These are phyloP conservation scores for Rhipidocladum racemiflorum DNA, from an alignment of 176 grass and related monocot genomes.

Conservation along the genomic window DNA sequence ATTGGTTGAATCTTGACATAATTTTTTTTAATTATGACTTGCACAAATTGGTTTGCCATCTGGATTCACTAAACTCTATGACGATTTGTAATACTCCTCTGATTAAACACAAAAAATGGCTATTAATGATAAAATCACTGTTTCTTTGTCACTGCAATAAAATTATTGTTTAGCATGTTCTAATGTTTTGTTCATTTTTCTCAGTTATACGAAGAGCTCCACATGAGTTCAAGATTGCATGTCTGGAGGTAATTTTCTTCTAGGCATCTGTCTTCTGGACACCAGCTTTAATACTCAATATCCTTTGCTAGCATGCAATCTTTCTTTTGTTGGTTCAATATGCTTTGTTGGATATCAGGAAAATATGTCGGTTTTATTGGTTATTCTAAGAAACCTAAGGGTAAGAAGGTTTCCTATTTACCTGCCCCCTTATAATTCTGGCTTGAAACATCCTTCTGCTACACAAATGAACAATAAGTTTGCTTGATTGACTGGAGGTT, in stretches of 20 bases:
- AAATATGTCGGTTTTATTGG: background rate
- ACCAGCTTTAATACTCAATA: background rate
- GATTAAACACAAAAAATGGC: background rate
- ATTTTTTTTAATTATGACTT: background rate
- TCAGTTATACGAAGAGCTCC: constrained; percentile 93
- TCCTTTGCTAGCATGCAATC: background rate
- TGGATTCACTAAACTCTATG: background rate
- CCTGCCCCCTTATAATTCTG: background rate
- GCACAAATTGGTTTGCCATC: background rate
- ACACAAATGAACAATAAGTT: constrained; percentile 10
- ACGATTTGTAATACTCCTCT: background rate
- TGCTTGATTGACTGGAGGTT: background rate
- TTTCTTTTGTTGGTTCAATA: background rate
- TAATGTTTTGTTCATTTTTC: constrained; percentile 29
- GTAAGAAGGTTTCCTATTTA: background rate
- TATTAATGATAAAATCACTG: background rate
- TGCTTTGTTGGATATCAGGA: background rate
- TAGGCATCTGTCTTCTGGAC: background rate
- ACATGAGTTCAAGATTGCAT: constrained; percentile 99
- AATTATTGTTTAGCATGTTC: background rate
- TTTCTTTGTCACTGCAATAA: background rate
- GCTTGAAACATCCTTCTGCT: background rate
- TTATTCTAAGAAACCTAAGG: background rate
- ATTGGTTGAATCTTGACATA: background rate
- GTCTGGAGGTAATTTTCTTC: constrained; percentile 80